Evolutionary conservation across 805 yeast species (phyloP).

Genomic region (Allodekkera sacchari): DNA sequence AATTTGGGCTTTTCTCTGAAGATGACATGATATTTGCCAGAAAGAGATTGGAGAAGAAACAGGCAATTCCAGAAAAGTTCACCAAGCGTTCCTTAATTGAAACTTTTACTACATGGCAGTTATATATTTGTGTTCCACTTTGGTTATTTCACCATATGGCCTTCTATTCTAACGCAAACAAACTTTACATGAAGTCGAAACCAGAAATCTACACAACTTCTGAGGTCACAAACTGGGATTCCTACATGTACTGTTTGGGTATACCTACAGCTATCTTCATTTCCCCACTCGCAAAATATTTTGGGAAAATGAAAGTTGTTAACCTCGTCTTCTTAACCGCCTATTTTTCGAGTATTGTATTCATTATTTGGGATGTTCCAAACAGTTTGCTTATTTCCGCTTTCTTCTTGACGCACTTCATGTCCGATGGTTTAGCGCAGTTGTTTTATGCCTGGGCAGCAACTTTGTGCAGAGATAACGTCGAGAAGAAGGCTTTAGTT

Average conservation of each 20-base stretch:
- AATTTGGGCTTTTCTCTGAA: conserved; percentile 30
- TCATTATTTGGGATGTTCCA: conserved; percentile 10
- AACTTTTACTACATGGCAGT: conserved; percentile 35
- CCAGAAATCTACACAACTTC: conserved; percentile 7
- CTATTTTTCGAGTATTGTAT: conserved; percentile 8
- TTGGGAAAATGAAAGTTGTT: conserved; percentile 15
- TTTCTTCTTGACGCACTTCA: conserved; percentile 28
- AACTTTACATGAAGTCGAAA: conserved; percentile 18
- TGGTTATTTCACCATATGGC: conserved; percentile 27
- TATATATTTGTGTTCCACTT: conserved; percentile 14
- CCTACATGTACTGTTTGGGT: conserved; percentile 10
- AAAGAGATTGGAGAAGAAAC: conserved; percentile 31
- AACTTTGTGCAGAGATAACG: conserved; percentile 13
- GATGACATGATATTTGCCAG: conserved; percentile 37
- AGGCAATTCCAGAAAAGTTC: conserved; percentile 31
- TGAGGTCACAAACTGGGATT: conserved; percentile 12
- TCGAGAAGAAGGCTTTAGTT: conserved; percentile 16
- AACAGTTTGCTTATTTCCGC: conserved; percentile 26
- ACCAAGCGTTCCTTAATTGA: conserved; percentile 34
- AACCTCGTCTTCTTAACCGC: conserved; percentile 3
- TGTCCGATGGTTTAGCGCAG: conserved; percentile 13
- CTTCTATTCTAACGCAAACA: conserved; percentile 20
- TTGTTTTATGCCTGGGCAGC: conserved; percentile 14
- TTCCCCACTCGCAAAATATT: conserved; percentile 33
- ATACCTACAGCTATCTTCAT: conserved; percentile 18